A percentile compares a stretch with the other conserved stretches of the same genome.
phyloP scores from a whole-genome alignment of 177 flowering plant genomes.

The Vitis hybrid region DNA sequence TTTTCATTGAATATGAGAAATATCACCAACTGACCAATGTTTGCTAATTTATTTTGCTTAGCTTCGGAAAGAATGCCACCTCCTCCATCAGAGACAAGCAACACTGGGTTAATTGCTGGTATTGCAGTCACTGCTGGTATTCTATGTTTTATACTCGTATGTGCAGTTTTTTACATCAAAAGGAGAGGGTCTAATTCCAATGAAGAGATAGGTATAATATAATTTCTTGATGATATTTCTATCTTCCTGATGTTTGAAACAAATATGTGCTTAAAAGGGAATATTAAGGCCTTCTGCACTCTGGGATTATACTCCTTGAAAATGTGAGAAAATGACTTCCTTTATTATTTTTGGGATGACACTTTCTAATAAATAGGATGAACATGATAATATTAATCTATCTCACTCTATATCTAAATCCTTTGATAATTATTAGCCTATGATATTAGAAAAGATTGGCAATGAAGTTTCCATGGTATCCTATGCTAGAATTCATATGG shows the following conservation, averaged over 20 bases:
- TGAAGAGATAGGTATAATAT: constrained; percentile 12
- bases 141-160: neutral
- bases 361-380: neutral
- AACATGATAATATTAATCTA: too few relatives aligned
- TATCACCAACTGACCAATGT: neutral
- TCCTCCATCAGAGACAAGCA: neutral
- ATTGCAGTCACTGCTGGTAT: constrained; percentile 5
- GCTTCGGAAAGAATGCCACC: constrained; percentile 7
- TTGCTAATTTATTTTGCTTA: neutral
- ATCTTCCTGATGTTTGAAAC: too few relatives aligned
- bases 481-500: neutral
- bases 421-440: too few relatives aligned
- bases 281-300: neutral
- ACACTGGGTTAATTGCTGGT: constrained; percentile 11
- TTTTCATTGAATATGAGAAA: too few relatives aligned
- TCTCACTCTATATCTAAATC: too few relatives aligned
- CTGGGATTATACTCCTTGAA: too few relatives aligned
- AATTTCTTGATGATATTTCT: too few relatives aligned
- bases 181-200: neutral
- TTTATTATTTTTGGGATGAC: neutral
- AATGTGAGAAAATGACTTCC: too few relatives aligned
- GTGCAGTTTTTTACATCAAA: constrained; percentile 6
- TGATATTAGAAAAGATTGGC: too few relatives aligned
- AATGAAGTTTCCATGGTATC: too few relatives aligned
- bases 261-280: too few relatives aligned